A percentile compares a stretch with the other conserved stretches of the same genome.
Evolutionary conservation across 164 flowering plant species (phyloP).

Genomic region (Umbellularia californica): DNA sequence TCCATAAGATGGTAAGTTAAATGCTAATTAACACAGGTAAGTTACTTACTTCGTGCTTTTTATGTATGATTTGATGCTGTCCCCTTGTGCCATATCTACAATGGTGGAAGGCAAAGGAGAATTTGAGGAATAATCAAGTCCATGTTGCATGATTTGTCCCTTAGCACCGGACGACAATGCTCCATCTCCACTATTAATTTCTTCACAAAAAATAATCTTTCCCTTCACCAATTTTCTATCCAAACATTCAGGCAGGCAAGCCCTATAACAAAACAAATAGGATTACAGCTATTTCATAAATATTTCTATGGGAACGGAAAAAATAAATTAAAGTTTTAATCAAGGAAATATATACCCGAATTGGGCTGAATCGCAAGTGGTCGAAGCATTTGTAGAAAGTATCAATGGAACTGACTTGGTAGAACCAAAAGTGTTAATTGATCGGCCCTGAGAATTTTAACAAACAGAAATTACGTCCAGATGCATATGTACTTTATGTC

Average conservation of each 20-base stretch:
- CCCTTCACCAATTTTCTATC: constrained; percentile 31
- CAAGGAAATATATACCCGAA: not conserved
- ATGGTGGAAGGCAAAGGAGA: constrained; percentile 36
- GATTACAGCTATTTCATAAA: not conserved
- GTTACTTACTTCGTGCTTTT: constrained; percentile 30
- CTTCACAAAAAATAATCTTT: constrained; percentile 48
- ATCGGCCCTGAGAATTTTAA: not conserved
- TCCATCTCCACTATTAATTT: not conserved
- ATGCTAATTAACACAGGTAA: not conserved
- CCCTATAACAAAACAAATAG: not conserved
- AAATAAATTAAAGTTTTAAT: not conserved
- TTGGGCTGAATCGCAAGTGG: not conserved
- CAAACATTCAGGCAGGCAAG: constrained; percentile 25
- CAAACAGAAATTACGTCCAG: no score
- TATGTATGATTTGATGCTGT: constrained; percentile 18
- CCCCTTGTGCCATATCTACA: constrained; percentile 23
- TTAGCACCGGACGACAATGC: constrained; percentile 26
- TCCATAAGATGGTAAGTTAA: no score
- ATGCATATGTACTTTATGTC: no score
- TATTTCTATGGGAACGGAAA: not conserved
- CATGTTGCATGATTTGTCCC: constrained; percentile 31
- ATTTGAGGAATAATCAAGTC: constrained; percentile 22
- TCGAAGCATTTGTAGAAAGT: not conserved
- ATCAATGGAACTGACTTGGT: not conserved
- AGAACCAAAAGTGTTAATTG: not conserved